A percentile compares a stretch with the other conserved stretches of the same genome.
Conservation (phyloP, 495 filamentous ascomycete species). For the Trypethelium eluteriae region DNA sequence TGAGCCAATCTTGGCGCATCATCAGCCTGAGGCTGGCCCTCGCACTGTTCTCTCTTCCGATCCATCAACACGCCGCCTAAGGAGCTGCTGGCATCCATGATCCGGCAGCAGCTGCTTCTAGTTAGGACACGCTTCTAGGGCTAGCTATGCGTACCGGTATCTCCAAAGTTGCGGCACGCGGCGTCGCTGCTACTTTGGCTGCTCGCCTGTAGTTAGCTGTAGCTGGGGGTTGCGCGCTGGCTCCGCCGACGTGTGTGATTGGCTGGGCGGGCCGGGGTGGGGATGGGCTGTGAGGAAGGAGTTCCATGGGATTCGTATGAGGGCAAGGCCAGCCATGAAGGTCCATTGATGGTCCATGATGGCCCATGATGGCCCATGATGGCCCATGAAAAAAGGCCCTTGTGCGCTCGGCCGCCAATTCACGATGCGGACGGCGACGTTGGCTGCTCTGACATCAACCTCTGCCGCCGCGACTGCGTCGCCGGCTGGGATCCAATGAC, state of each 20-base stretch:
- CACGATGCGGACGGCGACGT: background rate
- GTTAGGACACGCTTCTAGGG: background rate
- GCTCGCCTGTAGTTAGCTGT: background rate
- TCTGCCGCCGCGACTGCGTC: constrained; percentile 4
- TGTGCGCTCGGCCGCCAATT: constrained; percentile 7
- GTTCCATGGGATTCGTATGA: background rate
- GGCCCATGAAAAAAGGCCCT: too few relatives aligned
- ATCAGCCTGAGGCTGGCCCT: constrained; percentile 7
- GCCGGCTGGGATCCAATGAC: background rate
- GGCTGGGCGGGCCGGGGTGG: background rate
- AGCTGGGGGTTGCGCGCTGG: too few relatives aligned
- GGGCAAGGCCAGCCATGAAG: too few relatives aligned
- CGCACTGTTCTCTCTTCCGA: constrained; percentile 2
- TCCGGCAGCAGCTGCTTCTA: constrained; percentile 4
- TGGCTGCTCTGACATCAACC: constrained; percentile 12
- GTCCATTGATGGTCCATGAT: too few relatives aligned
- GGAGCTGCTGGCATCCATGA: constrained; percentile 1
- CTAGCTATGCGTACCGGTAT: too few relatives aligned
- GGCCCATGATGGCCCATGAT: too few relatives aligned
- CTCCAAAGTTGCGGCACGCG: background rate
- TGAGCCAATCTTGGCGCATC: constrained; percentile 9
- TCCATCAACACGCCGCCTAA: background rate
- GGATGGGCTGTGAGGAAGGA: background rate
- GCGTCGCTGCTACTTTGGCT: constrained; percentile 5
- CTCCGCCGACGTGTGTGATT: background rate